Evolutionary conservation across 129 eudicot species (phyloP).

Genomic region (Mikania micrantha): DNA sequence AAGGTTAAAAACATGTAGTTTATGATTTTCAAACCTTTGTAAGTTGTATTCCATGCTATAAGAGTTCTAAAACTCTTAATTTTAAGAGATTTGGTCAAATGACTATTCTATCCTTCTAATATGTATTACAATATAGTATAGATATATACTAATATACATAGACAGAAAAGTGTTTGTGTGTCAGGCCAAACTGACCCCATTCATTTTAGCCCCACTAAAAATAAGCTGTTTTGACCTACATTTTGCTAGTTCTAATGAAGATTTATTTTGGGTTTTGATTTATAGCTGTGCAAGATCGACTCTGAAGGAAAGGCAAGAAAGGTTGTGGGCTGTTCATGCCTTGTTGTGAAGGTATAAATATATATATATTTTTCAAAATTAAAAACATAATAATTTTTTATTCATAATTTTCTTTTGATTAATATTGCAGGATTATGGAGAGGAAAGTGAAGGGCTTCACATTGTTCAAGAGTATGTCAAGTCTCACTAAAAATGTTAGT

Average conservation of each 20-base stretch:
- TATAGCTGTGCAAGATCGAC: slow-evolving; percentile 92
- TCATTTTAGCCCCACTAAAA: not conserved
- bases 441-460: slow-evolving; percentile 79
- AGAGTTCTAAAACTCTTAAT: too few relatives aligned
- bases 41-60: too few relatives aligned
- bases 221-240: not conserved
- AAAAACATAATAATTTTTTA: too few relatives aligned
- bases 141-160: too few relatives aligned
- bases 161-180: not conserved
- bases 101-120: too few relatives aligned
- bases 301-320: slow-evolving; percentile 94
- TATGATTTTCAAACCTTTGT: too few relatives aligned
- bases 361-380: too few relatives aligned
- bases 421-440: slow-evolving; percentile 63
- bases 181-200: not conserved
- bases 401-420: not conserved
- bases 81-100: too few relatives aligned
- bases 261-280: not conserved
- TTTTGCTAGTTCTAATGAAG: not conserved
- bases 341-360: slow-evolving; percentile 74
- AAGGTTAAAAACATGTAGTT: too few relatives aligned
- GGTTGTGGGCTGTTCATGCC: slow-evolving; percentile 86
- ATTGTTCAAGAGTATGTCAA: slow-evolving; percentile 74
- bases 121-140: too few relatives aligned
- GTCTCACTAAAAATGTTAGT: slow-evolving; percentile 41